Conservation (phyloP, 2,329 filamentous ascomycete species). For the Ophiostoma angusticollis region DNA sequence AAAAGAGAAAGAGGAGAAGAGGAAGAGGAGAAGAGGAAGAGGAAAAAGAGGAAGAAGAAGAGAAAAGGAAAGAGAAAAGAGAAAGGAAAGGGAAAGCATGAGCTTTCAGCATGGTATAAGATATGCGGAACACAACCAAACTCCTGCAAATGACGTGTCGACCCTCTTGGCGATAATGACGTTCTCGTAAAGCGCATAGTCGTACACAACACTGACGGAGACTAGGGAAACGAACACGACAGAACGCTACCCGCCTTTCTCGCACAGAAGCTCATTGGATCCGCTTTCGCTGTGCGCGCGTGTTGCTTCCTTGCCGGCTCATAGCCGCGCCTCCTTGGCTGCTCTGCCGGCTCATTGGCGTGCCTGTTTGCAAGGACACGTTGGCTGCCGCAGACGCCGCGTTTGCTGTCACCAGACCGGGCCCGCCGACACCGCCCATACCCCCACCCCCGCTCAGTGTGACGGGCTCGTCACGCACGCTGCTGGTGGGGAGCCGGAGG, state of each 20-base stretch:
- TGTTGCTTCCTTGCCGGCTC: slow-evolving; percentile 39
- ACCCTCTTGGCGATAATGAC: no score
- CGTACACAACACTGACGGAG: neutral
- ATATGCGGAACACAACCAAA: no score
- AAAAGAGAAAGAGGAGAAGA: neutral
- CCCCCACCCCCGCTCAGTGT: slow-evolving; percentile 16
- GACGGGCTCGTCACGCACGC: slow-evolving; percentile 29
- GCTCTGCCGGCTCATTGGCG: slow-evolving; percentile 44
- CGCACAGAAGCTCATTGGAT: slow-evolving; percentile 9
- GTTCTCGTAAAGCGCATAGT: no score
- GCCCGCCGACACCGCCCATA: neutral
- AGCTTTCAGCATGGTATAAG: no score
- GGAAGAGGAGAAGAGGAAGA: neutral
- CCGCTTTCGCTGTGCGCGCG: slow-evolving; percentile 17
- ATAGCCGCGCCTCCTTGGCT: slow-evolving; percentile 42
- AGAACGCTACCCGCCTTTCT: neutral
- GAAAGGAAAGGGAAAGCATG: no score
- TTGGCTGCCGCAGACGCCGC: slow-evolving; percentile 18
- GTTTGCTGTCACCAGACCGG: slow-evolving; percentile 8
- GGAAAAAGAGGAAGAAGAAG: neutral
- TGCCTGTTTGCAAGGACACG: slow-evolving; percentile 16
- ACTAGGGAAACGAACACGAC: neutral
- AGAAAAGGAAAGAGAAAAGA: neutral
- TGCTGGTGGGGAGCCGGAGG: slow-evolving; percentile 35
- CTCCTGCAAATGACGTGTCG: no score